Conservation (phyloP, 2,329 filamentous ascomycete genomes). For the Aspergillus unguis region DNA sequence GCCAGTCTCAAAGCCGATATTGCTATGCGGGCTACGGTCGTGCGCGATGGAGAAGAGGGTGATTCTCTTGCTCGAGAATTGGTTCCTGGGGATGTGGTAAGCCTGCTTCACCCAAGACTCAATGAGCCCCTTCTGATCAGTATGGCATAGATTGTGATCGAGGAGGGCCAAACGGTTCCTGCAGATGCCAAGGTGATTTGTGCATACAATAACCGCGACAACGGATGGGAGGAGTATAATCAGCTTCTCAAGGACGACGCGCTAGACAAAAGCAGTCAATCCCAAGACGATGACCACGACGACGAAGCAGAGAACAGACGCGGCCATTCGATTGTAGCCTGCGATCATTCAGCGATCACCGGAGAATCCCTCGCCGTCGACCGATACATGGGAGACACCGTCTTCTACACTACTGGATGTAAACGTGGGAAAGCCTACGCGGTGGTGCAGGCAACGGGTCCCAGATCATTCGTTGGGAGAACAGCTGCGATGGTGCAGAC, state of each 20-base stretch:
- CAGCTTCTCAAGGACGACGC: constrained; percentile 62
- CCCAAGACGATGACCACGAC: constrained; percentile 50
- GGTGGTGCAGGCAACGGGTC: constrained; percentile 64
- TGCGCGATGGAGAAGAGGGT: constrained; percentile 64
- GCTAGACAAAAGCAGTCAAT: constrained; percentile 49
- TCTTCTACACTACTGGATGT: constrained; percentile 77
- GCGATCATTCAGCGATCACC: constrained; percentile 76
- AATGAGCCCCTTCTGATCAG: constrained; percentile 10
- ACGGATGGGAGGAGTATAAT: constrained; percentile 65
- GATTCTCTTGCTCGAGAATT: constrained; percentile 69
- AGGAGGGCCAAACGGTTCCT: constrained; percentile 68
- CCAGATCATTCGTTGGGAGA: constrained; percentile 71
- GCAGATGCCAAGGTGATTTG: constrained; percentile 70
- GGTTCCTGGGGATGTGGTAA: constrained; percentile 72
- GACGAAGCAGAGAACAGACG: constrained; percentile 34
- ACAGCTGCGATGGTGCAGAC: constrained; percentile 71
- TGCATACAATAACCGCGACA: constrained; percentile 60
- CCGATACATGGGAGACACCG: constrained; percentile 65
- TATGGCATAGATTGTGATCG: constrained; percentile 57
- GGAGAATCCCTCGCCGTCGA: constrained; percentile 72
- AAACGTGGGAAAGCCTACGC: constrained; percentile 75
- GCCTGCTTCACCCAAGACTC: constrained; percentile 24
- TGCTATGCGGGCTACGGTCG: constrained; percentile 66
- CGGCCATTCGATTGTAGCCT: constrained; percentile 65
- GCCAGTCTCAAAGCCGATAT: constrained; percentile 75